Evolutionary conservation across 1,284 basidiomycete genomes (phyloP), one percentile per base, ranked within the genome.

Genomic region (Irpex sp.): DNA sequence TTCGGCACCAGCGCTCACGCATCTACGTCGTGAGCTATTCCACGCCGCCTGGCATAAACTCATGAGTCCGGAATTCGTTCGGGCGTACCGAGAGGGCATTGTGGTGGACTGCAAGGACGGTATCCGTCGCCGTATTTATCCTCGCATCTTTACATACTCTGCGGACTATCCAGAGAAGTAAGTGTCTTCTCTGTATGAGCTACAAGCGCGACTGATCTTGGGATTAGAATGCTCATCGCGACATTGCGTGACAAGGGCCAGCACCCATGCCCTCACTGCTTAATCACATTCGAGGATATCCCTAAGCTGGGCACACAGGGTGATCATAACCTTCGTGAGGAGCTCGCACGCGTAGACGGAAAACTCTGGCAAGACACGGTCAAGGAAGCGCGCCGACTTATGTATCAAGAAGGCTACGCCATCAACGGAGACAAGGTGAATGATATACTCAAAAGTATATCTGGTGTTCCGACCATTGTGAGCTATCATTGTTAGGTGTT

Each of bases 141-240:
- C 68, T 13, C 63, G 68, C 0, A 58, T 71, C 15, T 64, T 67
- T 21, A 65, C 66, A 0, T 68, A 70, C 37, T 67, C 65, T 1
- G 69, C 75, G 0, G 78, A 80, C 63, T 79, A 78, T 69, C 65
- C 68, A 0, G 69, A 70, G 36, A 69, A 68, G 69, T 71, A 51
- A 46, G n/a, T 17, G n/a, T 46, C 43, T 46, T 46, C 13, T 46
- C 13, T 46, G 13, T 46, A 11, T 46, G 43, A 11, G 11, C 43
- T 46, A 13, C 43, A 46, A 46, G n/a, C n/a, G 13, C n/a, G n/a
- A 46, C 43, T 17, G 31, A 31, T 46, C 43, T 13, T 46, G 43
- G 43, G 13, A 46, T 46, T 46, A 43, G 39, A n/a, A 43, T 43
- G 39, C 39, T 43, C 39, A 43, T 43, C 8, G 39, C 39, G n/a